phyloP scores from a whole-genome alignment of 352 stramenopile species.

The Globisporangium solare region DNA sequence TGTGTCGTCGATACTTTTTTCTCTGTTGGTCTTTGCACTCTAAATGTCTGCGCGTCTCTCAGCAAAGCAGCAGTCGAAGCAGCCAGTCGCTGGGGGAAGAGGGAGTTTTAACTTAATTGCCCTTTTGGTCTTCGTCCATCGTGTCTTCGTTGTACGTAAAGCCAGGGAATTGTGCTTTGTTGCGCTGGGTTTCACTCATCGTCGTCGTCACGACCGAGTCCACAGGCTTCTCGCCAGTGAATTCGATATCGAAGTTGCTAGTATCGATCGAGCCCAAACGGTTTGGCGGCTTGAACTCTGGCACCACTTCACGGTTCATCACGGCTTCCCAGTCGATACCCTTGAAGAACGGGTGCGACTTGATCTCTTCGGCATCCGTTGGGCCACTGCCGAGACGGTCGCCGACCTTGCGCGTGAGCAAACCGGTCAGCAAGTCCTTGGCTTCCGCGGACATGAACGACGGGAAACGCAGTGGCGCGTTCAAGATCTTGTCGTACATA shows the following conservation, averaged over 20 bases:
- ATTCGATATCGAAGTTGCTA: slow-evolving; percentile 93
- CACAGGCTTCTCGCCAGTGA: slow-evolving; percentile 89
- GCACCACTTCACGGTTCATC: slow-evolving; percentile 80
- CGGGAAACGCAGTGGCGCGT: slow-evolving; percentile 81
- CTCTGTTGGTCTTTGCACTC: slow-evolving; percentile 1
- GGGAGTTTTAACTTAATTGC: slow-evolving; percentile 39
- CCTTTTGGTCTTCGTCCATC: slow-evolving; percentile 84
- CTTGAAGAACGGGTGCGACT: slow-evolving; percentile 91
- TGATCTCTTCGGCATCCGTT: slow-evolving; percentile 91
- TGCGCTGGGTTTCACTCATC: slow-evolving; percentile 87
- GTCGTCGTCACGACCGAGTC: slow-evolving; percentile 89
- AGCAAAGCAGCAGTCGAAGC: neutral
- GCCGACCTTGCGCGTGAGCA: slow-evolving; percentile 86
- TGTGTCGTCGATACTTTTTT: neutral
- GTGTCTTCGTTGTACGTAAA: slow-evolving; percentile 90
- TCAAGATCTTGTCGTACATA: slow-evolving; percentile 95
- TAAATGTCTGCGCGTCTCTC: neutral
- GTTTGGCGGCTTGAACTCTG: slow-evolving; percentile 91
- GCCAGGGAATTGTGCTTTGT: slow-evolving; percentile 88
- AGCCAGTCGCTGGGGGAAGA: slow-evolving; percentile 4
- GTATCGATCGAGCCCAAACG: slow-evolving; percentile 88
- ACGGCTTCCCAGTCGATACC: slow-evolving; percentile 91
- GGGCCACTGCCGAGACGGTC: slow-evolving; percentile 84
- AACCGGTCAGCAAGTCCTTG: slow-evolving; percentile 75
- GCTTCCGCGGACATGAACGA: slow-evolving; percentile 90